These are phyloP conservation scores for Pleurozium schreberi DNA, from an alignment of 225 moss, liverwort and hornwort genomes.

Conservation along the genomic window DNA sequence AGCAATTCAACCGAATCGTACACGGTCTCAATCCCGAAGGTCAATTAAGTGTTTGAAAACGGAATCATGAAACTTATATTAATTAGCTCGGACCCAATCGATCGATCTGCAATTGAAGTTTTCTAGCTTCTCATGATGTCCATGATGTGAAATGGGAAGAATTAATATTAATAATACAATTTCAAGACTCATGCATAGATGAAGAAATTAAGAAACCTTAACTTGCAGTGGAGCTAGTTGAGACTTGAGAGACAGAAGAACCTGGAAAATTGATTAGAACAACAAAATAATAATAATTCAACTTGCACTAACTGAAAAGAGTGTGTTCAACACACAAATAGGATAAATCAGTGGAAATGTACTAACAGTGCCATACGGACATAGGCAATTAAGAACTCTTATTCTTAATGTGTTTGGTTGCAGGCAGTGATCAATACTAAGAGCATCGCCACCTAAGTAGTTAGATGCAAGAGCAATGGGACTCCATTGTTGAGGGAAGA, in stretches of 20 bases:
- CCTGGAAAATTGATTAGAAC: too few relatives aligned
- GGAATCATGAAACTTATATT: too few relatives aligned
- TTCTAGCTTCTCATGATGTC: neutral
- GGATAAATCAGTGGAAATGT: neutral
- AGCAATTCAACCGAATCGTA: neutral
- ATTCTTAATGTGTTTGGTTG: too few relatives aligned
- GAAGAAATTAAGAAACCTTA: neutral
- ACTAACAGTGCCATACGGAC: neutral
- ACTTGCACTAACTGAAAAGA: neutral
- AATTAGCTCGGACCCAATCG: neutral
- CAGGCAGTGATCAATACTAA: too few relatives aligned
- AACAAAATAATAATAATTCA: neutral
- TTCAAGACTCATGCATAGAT: neutral
- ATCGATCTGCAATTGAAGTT: neutral
- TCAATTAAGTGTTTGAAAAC: neutral
- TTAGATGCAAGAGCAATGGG: too few relatives aligned
- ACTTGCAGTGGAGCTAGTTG: neutral
- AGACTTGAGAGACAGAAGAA: neutral
- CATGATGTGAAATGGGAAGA: neutral
- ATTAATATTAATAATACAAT: too few relatives aligned
- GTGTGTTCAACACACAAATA: neutral
- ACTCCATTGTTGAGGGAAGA: too few relatives aligned
- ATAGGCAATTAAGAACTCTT: neutral
- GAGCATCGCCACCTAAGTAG: too few relatives aligned
- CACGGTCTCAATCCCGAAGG: neutral